Evolutionary conservation across 257 asterid genomes (phyloP).

Genomic region (Fraxinus pennsylvanica): DNA sequence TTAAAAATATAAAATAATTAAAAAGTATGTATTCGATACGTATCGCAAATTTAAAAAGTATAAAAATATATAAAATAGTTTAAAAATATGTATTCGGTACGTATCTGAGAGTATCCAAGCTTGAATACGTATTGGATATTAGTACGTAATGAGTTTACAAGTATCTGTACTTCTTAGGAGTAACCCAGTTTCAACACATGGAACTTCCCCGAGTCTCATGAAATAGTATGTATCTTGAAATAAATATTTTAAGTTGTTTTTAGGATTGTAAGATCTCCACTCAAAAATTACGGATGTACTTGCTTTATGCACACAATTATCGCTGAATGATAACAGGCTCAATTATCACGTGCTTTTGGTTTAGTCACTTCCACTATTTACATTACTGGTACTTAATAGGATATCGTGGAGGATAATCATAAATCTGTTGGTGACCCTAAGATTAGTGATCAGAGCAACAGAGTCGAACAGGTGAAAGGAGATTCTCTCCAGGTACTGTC

Average conservation of each 20-base stretch:
- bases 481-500: constrained; percentile 49
- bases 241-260: neutral
- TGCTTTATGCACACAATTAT: neutral
- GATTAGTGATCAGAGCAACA: constrained; percentile 39
- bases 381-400: constrained; percentile 43
- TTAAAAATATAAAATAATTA: no score
- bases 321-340: constrained; percentile 12
- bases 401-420: constrained; percentile 48
- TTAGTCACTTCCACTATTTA: constrained; percentile 4
- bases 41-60: no score
- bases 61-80: no score
- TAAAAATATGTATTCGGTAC: no score
- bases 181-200: neutral
- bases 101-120: no score
- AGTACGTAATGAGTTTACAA: no score
- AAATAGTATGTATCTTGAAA: neutral
- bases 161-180: no score
- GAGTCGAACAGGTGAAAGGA: constrained; percentile 35
- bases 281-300: neutral
- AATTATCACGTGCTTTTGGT: constrained; percentile 18
- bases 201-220: neutral
- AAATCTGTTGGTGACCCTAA: constrained; percentile 47
- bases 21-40: no score
- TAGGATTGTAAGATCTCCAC: neutral
- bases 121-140: no score